Conservation (phyloP, 1,284 basidiomycete genomes). For the Cystobasidiaceae sp. region DNA sequence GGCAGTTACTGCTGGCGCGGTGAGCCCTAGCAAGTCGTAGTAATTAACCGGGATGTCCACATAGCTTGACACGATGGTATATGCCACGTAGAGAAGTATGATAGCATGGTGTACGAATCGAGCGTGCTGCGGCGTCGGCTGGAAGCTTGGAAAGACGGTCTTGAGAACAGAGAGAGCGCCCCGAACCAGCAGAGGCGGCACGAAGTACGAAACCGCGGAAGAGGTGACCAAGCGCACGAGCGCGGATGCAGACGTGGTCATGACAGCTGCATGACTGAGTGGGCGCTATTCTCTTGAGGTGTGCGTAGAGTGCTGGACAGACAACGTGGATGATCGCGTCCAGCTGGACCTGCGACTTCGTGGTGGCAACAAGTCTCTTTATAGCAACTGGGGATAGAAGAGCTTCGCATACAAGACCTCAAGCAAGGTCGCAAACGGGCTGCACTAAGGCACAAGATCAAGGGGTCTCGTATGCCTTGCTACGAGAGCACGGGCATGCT, state of each 20-base stretch:
- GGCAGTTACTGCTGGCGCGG: neutral
- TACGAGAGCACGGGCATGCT: too few species aligned
- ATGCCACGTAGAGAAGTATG: constrained; percentile 8
- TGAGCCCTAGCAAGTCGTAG: constrained; percentile 13
- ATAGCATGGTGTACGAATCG: constrained; percentile 7
- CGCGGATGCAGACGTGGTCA: constrained; percentile 1
- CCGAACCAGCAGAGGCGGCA: constrained; percentile 21
- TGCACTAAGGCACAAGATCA: too few species aligned
- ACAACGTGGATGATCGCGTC: too few species aligned
- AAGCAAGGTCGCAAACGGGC: too few species aligned
- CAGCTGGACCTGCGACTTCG: too few species aligned
- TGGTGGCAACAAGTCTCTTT: too few species aligned
- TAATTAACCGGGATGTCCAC: constrained; percentile 4
- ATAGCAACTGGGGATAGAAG: too few species aligned
- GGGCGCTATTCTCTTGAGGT: too few species aligned
- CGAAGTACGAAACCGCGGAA: constrained; percentile 17
- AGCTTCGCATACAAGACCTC: too few species aligned
- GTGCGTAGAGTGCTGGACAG: too few species aligned
- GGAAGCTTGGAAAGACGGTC: neutral
- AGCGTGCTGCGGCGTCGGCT: constrained; percentile 1
- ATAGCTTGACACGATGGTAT: constrained; percentile 14
- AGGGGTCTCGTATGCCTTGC: too few species aligned
- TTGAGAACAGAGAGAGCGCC: neutral
- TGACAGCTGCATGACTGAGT: too few species aligned
- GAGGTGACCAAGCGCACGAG: constrained; percentile 1